A percentile compares a stretch with the other conserved stretches of the same genome.
These are phyloP conservation scores for Rhizophagus clarus DNA, from an alignment of 192 early-diverging fungal genomes.

Conservation along the genomic window DNA sequence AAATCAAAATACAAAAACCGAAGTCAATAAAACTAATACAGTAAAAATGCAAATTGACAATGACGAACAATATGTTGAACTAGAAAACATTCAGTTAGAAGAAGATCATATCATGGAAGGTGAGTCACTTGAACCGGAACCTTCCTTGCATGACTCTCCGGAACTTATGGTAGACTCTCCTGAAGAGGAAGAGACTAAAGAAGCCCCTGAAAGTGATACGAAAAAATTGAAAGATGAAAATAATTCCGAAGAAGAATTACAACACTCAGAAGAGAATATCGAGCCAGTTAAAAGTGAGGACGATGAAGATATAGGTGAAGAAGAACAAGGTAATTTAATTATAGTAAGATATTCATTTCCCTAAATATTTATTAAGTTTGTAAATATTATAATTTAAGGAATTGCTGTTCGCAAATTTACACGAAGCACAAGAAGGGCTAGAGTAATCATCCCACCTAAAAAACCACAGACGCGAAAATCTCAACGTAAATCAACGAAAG, in stretches of 20 bases:
- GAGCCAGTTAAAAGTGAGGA: conserved; percentile 3
- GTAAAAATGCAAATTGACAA: background rate
- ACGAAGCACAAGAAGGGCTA: background rate
- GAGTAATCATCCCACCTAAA: background rate
- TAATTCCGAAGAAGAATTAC: background rate
- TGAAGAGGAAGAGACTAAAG: background rate
- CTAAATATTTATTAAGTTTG: background rate
- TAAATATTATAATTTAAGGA: background rate
- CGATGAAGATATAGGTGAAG: background rate
- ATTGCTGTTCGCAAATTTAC: background rate
- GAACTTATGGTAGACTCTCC: background rate
- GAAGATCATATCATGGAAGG: background rate
- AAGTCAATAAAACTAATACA: background rate
- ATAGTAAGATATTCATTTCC: background rate
- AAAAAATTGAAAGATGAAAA: background rate
- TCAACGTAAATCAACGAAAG: background rate
- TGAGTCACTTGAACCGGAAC: background rate
- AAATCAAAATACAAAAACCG: background rate
- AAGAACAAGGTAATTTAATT: background rate
- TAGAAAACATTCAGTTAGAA: background rate
- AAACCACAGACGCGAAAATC: background rate
- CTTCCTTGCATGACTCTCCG: background rate
- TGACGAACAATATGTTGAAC: background rate
- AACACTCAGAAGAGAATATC: background rate
- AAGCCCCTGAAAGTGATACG: background rate